Conservation (phyloP, 306 rosid genomes). For the Castanospermum australe region DNA sequence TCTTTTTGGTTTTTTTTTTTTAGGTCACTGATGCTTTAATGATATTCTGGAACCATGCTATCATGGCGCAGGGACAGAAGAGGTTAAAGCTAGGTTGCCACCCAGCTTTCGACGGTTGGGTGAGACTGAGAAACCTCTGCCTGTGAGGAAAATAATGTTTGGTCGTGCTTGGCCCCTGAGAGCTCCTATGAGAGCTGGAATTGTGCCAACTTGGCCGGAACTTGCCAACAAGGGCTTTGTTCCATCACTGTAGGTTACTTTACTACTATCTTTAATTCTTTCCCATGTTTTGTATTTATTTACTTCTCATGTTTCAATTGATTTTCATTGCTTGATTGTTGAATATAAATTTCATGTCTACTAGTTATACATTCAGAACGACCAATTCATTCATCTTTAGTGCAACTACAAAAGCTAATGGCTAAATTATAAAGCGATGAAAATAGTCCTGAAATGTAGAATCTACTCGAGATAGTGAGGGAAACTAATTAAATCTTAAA, state of each 20-base stretch:
- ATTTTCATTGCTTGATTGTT: background rate
- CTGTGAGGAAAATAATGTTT: constrained; percentile 75
- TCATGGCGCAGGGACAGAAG: constrained; percentile 25
- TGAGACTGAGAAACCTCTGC: constrained; percentile 55
- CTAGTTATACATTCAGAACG: background rate
- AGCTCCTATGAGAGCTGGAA: constrained; percentile 64
- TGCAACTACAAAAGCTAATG: background rate
- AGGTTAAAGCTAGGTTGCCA: constrained; percentile 33
- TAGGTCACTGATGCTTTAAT: constrained; percentile 50
- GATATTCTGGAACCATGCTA: constrained; percentile 78
- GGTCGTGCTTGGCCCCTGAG: constrained; percentile 87
- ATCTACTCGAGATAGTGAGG: background rate
- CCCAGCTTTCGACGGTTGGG: constrained; percentile 61
- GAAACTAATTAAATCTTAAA: background rate
- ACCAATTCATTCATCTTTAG: background rate
- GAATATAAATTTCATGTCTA: background rate
- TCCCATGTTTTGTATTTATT: background rate
- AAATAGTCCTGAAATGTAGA: background rate
- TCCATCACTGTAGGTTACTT: constrained; percentile 62
- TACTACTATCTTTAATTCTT: background rate
- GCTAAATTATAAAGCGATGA: background rate
- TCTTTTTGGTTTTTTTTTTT: background rate
- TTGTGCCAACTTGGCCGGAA: constrained; percentile 78
- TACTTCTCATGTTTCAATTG: background rate
- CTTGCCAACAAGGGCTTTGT: constrained; percentile 25